These are phyloP conservation scores for Paxillus involutus DNA, from an alignment of 768 basidiomycete genomes.

Conservation along the genomic window DNA sequence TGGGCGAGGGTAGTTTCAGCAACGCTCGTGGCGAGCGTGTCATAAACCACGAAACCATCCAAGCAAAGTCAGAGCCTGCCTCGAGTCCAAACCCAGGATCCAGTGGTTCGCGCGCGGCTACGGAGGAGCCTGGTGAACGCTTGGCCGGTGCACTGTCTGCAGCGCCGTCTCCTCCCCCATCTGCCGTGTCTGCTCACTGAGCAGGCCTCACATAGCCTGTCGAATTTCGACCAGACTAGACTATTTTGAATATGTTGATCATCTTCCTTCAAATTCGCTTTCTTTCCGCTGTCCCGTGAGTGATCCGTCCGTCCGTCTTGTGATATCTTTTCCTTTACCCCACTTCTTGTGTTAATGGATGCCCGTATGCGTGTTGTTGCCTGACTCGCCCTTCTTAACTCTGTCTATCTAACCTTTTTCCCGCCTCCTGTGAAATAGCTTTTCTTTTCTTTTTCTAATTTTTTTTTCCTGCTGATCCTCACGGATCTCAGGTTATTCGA, in stretches of 20 bases:
- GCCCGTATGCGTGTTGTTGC: constrained; percentile 20
- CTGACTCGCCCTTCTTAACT: constrained; percentile 8
- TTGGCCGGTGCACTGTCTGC: constrained; percentile 24
- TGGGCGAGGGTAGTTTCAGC: constrained; percentile 10
- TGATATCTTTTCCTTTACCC: constrained; percentile 8
- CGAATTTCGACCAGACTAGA: constrained; percentile 17
- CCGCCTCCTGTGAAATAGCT: constrained; percentile 24
- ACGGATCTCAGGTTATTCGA: constrained; percentile 12
- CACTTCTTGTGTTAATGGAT: constrained; percentile 13
- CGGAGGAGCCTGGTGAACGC: constrained; percentile 22
- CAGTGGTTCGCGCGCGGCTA: constrained; percentile 12
- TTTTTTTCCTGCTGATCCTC: not conserved
- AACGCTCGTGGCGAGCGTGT: constrained; percentile 13
- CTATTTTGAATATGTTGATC: constrained; percentile 35
- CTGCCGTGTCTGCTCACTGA: constrained; percentile 22
- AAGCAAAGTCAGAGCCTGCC: constrained; percentile 14
- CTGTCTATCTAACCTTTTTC: constrained; percentile 2
- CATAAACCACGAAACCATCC: constrained; percentile 2
- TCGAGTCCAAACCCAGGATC: constrained; percentile 17
- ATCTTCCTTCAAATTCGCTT: constrained; percentile 22
- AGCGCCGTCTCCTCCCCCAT: constrained; percentile 30
- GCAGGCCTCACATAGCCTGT: not conserved
- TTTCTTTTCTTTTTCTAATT: constrained; percentile 4
- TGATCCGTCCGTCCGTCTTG: constrained; percentile 10
- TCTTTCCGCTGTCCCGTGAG: constrained; percentile 9